Base-by-base conservation (phyloP, 371 early-diverging fungal genomes). In the Apophysomyces ossiformis region DNA sequence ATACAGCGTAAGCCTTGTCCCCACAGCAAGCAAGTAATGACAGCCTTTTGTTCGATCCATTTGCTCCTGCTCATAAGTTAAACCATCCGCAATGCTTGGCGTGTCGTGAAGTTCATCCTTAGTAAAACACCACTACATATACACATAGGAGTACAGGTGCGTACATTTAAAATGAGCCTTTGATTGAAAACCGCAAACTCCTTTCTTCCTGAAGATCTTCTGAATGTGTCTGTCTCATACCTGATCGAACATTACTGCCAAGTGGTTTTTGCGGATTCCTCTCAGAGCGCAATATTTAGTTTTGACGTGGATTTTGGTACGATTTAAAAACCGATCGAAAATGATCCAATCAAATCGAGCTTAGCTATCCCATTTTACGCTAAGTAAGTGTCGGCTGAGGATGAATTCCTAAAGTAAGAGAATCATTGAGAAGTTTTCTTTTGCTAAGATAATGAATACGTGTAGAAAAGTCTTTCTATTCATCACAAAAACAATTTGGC, bases 81-180 rank as follows among this genome's bases (percentile, higher is more conserved):
- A 57, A 35, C 86, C 86, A 45, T 82, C 78, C 38, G 69, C 57
- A 41, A 84, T 80, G 8, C 87, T 87, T 13, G 92, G 92, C 21
- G 91, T 90, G 56, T 83, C 76, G 58, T 70, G 72, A 58, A 92
- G 72, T 58, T 90, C 92, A 60, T 88, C 90, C 71, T 86, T 89
- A 39, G 72, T 77, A 71, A 89, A 92, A 63, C 77, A 75, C 92
- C 92, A 92, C 76, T 92, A 85, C 50, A 37, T 26, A 26, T 26
- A 26, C 32, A 26, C 32, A 26, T 26, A 26, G 32, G 3, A 26
- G 32, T 26, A 26, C 32, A 26, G 32, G 32, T 26, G 32, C 32
- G 32, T 26, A 26, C 32, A 26, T 1, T 26, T 26, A 26, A 26
- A 26, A 26, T 26, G 32, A 26, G 32, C 32, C 32, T 26, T 26